Conservation (phyloP, 192 early-diverging fungal genomes). For the Pilobolus umbonatus region DNA sequence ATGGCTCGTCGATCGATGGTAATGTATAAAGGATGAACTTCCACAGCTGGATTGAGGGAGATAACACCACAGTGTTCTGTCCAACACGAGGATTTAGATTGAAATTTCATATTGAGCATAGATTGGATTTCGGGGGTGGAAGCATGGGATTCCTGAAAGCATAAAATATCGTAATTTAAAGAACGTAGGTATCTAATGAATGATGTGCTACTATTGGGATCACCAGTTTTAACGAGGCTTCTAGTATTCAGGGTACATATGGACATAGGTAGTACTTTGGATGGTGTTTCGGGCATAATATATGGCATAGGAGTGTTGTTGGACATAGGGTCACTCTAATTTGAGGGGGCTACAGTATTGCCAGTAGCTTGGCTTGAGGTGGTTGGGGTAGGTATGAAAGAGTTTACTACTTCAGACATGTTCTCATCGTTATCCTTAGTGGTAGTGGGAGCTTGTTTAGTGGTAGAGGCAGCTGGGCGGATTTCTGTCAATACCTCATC, state of each 20-base stretch:
- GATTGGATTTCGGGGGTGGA: neutral
- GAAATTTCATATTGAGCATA: neutral
- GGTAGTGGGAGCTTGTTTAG: no score
- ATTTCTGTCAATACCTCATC: no score
- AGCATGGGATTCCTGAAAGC: slow-evolving; percentile 3
- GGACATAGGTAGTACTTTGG: no score
- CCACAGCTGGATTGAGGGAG: neutral
- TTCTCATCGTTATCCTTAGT: no score
- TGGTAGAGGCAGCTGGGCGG: no score
- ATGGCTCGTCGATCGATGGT: neutral
- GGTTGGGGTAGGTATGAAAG: no score
- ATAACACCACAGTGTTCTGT: neutral
- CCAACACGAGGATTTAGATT: neutral
- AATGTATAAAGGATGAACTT: neutral
- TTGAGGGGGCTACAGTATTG: neutral
- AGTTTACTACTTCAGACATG: neutral
- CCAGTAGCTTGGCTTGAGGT: neutral
- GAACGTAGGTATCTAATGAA: neutral
- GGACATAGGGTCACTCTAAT: neutral
- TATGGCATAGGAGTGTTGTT: neutral
- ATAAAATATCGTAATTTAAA: neutral
- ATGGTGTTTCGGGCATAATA: neutral
- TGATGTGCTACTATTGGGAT: no score
- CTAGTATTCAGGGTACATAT: slow-evolving; percentile 4
- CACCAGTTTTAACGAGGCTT: neutral